Base-by-base conservation (phyloP, 176 grass and related monocot species). In the Neostapfia colusana region DNA sequence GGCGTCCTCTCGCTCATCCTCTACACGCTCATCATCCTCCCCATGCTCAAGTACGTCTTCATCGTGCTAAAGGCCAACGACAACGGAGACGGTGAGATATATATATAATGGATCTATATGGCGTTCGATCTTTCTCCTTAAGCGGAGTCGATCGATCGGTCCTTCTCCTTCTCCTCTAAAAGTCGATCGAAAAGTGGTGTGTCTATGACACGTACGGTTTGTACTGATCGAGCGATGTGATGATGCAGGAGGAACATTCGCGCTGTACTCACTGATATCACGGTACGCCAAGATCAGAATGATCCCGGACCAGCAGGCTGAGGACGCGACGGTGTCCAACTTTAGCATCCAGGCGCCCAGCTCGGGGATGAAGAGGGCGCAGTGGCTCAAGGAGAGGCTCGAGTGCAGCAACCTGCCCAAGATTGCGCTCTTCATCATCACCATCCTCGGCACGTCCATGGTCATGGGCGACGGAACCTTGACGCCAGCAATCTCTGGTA, bases 1-100 rank as follows among this genome's bases (percentile, higher is more conserved):
- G 91, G 84, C 11, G 84, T 85, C 46, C 82, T 93, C 15, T 93
- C 91, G 2, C 84, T 93, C 44, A 93, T 93, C 70, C 69, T 93
- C 67, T 90, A 93, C 81, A 85, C 84, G 0, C 18, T 93, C 51
- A 45, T 77, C 34, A 69, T 87, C 77, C 8, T 93, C 20, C 91
- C 87, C 61, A 73, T 90, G 74, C 12, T 89, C 3, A 93, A 90
- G 63, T 93, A 93, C 50, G 82, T 83, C 44, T 90, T 93, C 74
- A 69, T 90, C 66, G 87, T 93, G 21, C 84, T 93, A 43, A 24
- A 67, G 23, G 91, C 81, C 23, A 87, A 87, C 35, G 87, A 93
- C 81, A 88, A 85, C 26, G 91, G 91, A 2, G 82, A 90, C 18
- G 90, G 87, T 87, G n/a, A 85, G 72, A n/a, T n/a, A n/a, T n/a